Evolutionary conservation across 1,284 basidiomycete genomes (phyloP).

Genomic region (Caloboletus inedulis): DNA sequence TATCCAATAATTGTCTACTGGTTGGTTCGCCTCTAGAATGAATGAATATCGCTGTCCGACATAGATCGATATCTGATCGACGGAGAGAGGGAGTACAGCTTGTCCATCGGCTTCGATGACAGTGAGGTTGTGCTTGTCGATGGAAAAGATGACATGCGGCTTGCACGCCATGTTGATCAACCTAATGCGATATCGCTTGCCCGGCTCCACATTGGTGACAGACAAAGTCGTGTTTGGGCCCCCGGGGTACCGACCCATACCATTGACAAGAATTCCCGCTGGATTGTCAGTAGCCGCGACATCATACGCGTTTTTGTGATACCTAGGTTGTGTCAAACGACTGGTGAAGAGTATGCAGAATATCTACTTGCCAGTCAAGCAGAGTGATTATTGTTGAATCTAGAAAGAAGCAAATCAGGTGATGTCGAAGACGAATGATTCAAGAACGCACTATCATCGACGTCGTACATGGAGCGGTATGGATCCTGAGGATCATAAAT

Average conservation of each 20-base stretch:
- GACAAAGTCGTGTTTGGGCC: slow-evolving; percentile 37
- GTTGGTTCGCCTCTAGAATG: slow-evolving; percentile 37
- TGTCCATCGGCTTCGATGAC: slow-evolving; percentile 45
- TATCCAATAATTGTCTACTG: slow-evolving; percentile 39
- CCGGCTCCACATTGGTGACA: slow-evolving; percentile 33
- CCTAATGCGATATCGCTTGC: slow-evolving; percentile 42
- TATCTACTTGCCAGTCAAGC: slow-evolving; percentile 35
- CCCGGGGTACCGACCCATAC: slow-evolving; percentile 40
- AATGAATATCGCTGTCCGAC: slow-evolving; percentile 40
- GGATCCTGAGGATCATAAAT: slow-evolving; percentile 38
- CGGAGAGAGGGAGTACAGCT: slow-evolving; percentile 30
- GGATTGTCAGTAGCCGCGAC: slow-evolving; percentile 23
- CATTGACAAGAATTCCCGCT: slow-evolving; percentile 47
- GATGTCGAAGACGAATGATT: not conserved
- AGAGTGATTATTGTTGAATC: slow-evolving; percentile 39
- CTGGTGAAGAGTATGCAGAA: not conserved
- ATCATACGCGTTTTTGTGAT: slow-evolving; percentile 22
- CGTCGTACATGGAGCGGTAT: slow-evolving; percentile 29
- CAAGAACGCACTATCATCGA: slow-evolving; percentile 33
- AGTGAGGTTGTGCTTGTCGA: slow-evolving; percentile 38
- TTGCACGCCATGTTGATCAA: slow-evolving; percentile 42
- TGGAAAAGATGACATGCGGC: slow-evolving; percentile 40
- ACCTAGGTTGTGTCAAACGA: slow-evolving; percentile 30
- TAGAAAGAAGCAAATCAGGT: slow-evolving; percentile 21
- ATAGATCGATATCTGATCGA: slow-evolving; percentile 33